Evolutionary conservation across 2,329 filamentous ascomycete genomes (phyloP).

Genomic region (Ophiostoma fasciatum): DNA sequence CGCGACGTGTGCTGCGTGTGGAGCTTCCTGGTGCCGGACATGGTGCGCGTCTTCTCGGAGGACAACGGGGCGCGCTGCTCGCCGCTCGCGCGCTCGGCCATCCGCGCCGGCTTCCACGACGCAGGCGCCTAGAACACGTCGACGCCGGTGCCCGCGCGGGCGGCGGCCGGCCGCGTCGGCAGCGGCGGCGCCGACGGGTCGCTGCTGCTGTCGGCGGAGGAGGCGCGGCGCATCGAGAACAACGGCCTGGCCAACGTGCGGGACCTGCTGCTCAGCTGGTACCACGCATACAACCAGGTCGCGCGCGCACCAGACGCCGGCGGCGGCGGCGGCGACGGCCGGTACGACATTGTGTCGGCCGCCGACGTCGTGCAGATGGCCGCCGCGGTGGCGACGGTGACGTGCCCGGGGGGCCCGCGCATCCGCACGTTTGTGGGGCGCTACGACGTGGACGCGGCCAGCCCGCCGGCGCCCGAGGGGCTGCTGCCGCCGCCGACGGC

Average conservation of each 20-base stretch:
- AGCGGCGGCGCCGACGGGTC: conserved; percentile 29
- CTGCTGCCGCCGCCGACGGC: conserved; percentile 28
- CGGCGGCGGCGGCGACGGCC: background rate
- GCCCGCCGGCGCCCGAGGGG: conserved; percentile 23
- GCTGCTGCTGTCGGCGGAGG: conserved; percentile 24
- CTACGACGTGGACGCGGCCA: conserved; percentile 22
- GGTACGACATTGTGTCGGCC: conserved; percentile 22
- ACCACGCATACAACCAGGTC: conserved; percentile 20
- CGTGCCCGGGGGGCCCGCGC: conserved; percentile 36
- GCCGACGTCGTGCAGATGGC: conserved; percentile 40
- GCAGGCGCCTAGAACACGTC: conserved; percentile 25
- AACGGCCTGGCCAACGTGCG: conserved; percentile 29
- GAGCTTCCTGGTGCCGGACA: conserved; percentile 23
- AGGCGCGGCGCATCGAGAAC: conserved; percentile 26
- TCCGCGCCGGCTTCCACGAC: conserved; percentile 33
- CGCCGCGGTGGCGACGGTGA: conserved; percentile 29
- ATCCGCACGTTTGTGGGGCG: conserved; percentile 35
- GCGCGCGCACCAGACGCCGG: background rate
- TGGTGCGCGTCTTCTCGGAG: conserved; percentile 20
- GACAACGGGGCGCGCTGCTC: conserved; percentile 9
- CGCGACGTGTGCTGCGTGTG: conserved; percentile 22
- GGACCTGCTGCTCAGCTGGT: conserved; percentile 21
- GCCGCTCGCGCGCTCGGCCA: conserved; percentile 24
- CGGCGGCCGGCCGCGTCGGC: background rate
- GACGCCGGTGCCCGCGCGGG: background rate